Percentiles rank a stretch among this genome's conserved stretches.
phyloP scores from a whole-genome alignment of 1,284 basidiomycete species.

The Taiwanofungus camphoratus region DNA sequence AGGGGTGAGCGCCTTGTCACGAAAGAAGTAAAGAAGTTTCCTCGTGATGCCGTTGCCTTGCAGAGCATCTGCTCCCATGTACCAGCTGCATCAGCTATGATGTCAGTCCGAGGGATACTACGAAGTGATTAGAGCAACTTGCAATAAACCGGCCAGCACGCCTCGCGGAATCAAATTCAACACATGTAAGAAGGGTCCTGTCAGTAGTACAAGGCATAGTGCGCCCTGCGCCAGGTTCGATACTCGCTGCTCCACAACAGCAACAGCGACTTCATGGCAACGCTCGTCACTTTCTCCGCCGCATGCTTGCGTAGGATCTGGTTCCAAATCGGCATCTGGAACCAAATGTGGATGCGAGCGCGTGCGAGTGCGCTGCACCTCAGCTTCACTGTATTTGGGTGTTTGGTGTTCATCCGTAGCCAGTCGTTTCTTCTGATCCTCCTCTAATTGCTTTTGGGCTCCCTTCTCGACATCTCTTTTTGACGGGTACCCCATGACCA shows the following conservation, averaged over 20 bases:
- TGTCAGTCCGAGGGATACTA: conserved; percentile 14
- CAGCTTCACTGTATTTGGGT: background rate
- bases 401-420: background rate
- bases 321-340: conserved; percentile 27
- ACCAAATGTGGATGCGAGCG: conserved; percentile 15
- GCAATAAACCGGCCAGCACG: conserved; percentile 72
- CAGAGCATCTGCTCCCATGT: conserved; percentile 85
- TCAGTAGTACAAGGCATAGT: conserved; percentile 76
- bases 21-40: conserved; percentile 79
- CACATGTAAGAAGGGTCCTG: conserved; percentile 77
- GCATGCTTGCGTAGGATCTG: conserved; percentile 20
- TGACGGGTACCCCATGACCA: conserved; percentile 58
- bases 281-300: conserved; percentile 23
- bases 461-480: conserved; percentile 39
- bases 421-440: conserved; percentile 9
- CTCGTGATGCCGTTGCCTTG: conserved; percentile 80
- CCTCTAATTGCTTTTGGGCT: conserved; percentile 18
- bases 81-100: conserved; percentile 55
- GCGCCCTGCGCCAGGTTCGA: conserved; percentile 84
- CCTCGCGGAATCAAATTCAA: conserved; percentile 74
- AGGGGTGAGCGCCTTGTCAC: conserved; percentile 63
- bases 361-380: conserved; percentile 12
- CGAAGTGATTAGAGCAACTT: conserved; percentile 22
- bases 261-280: conserved; percentile 58
- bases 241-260: conserved; percentile 85